Percentiles rank a stretch among this genome's conserved stretches.
Conservation (phyloP, 2,329 filamentous ascomycete genomes). For the Exophiala alcalophila region DNA sequence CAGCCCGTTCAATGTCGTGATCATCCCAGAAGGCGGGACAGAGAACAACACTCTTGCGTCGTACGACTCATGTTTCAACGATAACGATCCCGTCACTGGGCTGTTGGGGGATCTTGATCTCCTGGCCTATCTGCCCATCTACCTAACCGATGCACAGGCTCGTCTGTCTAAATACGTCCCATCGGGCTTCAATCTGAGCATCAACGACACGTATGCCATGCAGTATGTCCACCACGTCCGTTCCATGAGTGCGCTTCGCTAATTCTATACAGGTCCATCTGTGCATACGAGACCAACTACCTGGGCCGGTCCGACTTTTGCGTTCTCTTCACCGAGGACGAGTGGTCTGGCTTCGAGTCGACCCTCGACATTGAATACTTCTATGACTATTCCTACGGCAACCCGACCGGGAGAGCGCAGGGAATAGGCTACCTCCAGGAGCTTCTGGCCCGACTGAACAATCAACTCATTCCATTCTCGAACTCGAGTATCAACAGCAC, state of each 20-base stretch:
- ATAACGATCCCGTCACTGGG: constrained; percentile 35
- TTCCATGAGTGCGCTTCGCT: background rate
- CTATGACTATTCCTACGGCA: constrained; percentile 47
- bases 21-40: constrained; percentile 50
- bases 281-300: constrained; percentile 53
- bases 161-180: constrained; percentile 51
- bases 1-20: constrained; percentile 44
- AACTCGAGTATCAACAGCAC: constrained; percentile 54
- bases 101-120: constrained; percentile 42
- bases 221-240: constrained; percentile 29
- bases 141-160: constrained; percentile 45
- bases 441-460: constrained; percentile 48
- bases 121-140: constrained; percentile 45
- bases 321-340: constrained; percentile 52
- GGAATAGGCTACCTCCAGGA: constrained; percentile 55
- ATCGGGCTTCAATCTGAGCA: constrained; percentile 47
- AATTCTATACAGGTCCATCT: constrained; percentile 46
- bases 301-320: constrained; percentile 54
- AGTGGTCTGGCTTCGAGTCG: constrained; percentile 56
- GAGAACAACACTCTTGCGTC: constrained; percentile 55
- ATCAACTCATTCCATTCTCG: constrained; percentile 47
- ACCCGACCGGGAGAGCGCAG: constrained; percentile 52
- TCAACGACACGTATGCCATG: constrained; percentile 52
- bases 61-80: constrained; percentile 48
- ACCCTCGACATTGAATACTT: constrained; percentile 53